A percentile compares a stretch with the other conserved stretches of the same genome.
phyloP scores from a whole-genome alignment of 169 alveolate genomes.

The Eimeria falciformis region DNA sequence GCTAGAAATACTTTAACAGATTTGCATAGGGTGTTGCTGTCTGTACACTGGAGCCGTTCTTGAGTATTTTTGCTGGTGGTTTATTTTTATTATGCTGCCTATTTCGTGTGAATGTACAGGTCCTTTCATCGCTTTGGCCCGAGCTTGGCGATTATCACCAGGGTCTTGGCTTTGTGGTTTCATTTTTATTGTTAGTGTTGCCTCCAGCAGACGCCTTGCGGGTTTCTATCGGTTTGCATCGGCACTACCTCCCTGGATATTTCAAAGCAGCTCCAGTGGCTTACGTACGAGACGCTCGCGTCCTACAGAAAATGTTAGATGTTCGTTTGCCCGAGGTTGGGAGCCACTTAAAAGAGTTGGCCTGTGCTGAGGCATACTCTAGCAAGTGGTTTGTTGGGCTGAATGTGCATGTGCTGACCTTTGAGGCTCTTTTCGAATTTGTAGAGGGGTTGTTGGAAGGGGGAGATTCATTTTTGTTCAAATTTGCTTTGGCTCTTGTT shows the following conservation, averaged over 20 bases:
- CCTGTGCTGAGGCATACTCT: slow-evolving; percentile 84
- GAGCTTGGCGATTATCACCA: slow-evolving; percentile 83
- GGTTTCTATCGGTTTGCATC: slow-evolving; percentile 77
- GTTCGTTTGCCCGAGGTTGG: slow-evolving; percentile 78
- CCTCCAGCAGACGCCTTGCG: slow-evolving; percentile 79
- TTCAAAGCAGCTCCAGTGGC: slow-evolving; percentile 83
- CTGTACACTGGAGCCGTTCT: not conserved
- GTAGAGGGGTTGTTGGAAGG: slow-evolving; percentile 77
- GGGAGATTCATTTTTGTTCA: slow-evolving; percentile 79
- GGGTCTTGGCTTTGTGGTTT: slow-evolving; percentile 83
- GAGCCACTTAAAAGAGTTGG: slow-evolving; percentile 64
- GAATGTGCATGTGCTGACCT: slow-evolving; percentile 84
- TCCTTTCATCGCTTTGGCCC: slow-evolving; percentile 60
- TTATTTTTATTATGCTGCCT: not conserved
- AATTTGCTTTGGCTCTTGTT: slow-evolving; percentile 80
- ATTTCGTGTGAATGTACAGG: not conserved
- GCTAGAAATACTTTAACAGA: no score
- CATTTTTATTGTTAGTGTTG: slow-evolving; percentile 79
- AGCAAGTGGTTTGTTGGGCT: slow-evolving; percentile 85
- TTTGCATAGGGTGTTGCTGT: no score
- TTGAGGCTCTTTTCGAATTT: slow-evolving; percentile 79
- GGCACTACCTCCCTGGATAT: slow-evolving; percentile 83
- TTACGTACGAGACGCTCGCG: slow-evolving; percentile 84
- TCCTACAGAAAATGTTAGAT: slow-evolving; percentile 77
- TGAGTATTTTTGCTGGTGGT: not conserved